phyloP scores from a whole-genome alignment of 441 rosid species.

The Gossypium gossypioides region DNA sequence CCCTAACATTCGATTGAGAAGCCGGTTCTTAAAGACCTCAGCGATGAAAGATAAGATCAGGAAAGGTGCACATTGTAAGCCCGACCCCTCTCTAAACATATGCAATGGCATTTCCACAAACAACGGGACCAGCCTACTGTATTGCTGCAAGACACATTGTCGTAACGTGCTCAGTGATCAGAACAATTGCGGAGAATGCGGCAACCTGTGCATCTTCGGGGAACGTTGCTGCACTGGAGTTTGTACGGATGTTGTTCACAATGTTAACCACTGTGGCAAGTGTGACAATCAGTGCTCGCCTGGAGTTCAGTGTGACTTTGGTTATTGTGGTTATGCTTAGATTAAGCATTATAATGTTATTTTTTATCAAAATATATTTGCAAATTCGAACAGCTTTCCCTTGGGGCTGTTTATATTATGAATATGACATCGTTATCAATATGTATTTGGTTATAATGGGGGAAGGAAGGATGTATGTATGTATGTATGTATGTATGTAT shows the following conservation, averaged over 20 bases:
- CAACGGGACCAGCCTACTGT: slow-evolving; percentile 46
- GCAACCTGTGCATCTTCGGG: slow-evolving; percentile 43
- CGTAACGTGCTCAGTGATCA: slow-evolving; percentile 44
- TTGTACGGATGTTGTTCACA: slow-evolving; percentile 30
- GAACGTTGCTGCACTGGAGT: slow-evolving; percentile 46
- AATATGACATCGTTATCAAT: background rate
- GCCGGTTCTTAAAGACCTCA: slow-evolving; percentile 27
- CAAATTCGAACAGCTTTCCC: background rate
- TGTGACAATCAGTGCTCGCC: slow-evolving; percentile 36
- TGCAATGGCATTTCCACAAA: slow-evolving; percentile 56
- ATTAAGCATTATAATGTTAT: background rate
- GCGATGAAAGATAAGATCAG: slow-evolving; percentile 19
- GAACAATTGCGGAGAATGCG: slow-evolving; percentile 61
- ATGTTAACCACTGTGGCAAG: slow-evolving; percentile 52
- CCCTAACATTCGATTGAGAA: slow-evolving; percentile 24
- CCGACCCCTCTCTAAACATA: slow-evolving; percentile 21
- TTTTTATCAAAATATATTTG: background rate
- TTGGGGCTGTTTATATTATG: background rate
- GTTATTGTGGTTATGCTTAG: slow-evolving; percentile 55
- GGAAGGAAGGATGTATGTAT: no score
- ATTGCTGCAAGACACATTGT: slow-evolving; percentile 75
- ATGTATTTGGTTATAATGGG: background rate
- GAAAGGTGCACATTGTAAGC: slow-evolving; percentile 43
- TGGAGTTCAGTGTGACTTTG: slow-evolving; percentile 46
- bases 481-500: background rate